Conservation (phyloP, 2,329 filamentous ascomycete species). For the Colletotrichum sp. region DNA sequence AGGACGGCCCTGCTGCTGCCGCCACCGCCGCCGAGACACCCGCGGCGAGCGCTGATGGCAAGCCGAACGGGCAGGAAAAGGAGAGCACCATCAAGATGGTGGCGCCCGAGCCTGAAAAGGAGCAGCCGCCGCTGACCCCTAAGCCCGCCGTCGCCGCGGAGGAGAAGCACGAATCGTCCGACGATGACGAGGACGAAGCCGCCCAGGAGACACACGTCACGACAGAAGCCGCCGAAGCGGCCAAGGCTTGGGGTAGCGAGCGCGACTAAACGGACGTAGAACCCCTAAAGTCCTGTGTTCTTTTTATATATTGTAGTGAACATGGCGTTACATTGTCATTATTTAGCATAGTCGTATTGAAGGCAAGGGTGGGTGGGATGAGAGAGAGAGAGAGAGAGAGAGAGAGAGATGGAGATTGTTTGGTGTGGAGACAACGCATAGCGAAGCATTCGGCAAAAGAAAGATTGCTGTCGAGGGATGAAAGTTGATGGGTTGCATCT, state of each 20-base stretch:
- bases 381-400: background rate
- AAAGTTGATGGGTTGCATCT: background rate
- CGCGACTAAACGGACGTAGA: background rate
- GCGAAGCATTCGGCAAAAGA: background rate
- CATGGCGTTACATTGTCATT: background rate
- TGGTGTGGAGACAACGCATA: background rate
- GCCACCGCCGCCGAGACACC: background rate
- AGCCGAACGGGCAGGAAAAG: background rate
- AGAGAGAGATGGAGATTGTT: background rate
- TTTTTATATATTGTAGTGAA: background rate
- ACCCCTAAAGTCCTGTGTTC: background rate
- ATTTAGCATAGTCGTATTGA: background rate
- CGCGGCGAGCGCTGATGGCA: background rate
- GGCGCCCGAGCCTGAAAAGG: background rate
- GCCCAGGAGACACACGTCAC: background rate
- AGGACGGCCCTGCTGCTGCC: background rate
- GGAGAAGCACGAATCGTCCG: background rate
- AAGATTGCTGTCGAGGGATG: background rate
- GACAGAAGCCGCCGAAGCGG: constrained; percentile 16
- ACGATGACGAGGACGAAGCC: constrained; percentile 1
- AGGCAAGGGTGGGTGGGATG: background rate
- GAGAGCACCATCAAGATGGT: background rate
- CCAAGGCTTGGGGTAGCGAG: constrained; percentile 9
- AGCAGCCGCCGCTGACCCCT: background rate
- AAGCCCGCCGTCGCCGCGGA: background rate